phyloP scores from a whole-genome alignment of 2,329 filamentous ascomycete genomes.

The Cladosporium sp. region DNA sequence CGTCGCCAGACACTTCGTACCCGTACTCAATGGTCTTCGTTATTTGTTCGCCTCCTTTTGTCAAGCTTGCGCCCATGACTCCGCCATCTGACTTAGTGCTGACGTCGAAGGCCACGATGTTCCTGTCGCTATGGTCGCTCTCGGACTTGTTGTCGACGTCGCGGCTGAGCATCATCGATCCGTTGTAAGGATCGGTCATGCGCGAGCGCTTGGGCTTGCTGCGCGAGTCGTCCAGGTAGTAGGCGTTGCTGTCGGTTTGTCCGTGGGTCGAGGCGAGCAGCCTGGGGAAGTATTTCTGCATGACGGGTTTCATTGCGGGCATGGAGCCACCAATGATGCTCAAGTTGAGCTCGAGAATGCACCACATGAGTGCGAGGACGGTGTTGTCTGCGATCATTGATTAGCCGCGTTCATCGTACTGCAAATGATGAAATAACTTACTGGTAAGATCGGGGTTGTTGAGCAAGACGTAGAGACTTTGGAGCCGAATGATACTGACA shows the following conservation, averaged over 20 bases:
- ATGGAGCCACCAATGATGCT: constrained; percentile 8
- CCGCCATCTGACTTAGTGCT: neutral
- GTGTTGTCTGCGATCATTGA: neutral
- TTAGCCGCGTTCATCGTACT: neutral
- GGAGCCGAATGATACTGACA: constrained; percentile 8
- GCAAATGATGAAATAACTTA: neutral
- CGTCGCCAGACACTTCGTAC: constrained; percentile 2
- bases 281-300: constrained; percentile 8
- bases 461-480: constrained; percentile 4
- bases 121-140: constrained; percentile 1
- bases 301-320: constrained; percentile 8
- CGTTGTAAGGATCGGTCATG: constrained; percentile 8
- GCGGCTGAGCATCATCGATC: neutral
- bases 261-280: constrained; percentile 4
- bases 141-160: constrained; percentile 7
- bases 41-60: neutral
- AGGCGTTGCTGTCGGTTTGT: neutral
- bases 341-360: constrained; percentile 7
- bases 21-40: constrained; percentile 9
- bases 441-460: constrained; percentile 4
- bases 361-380: constrained; percentile 8
- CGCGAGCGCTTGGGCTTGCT: constrained; percentile 9
- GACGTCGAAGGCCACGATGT: neutral
- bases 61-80: constrained; percentile 1
- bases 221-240: constrained; percentile 6